Base-by-base conservation (phyloP, 2,329 filamentous ascomycete genomes). In the Exophiala bonariae region DNA sequence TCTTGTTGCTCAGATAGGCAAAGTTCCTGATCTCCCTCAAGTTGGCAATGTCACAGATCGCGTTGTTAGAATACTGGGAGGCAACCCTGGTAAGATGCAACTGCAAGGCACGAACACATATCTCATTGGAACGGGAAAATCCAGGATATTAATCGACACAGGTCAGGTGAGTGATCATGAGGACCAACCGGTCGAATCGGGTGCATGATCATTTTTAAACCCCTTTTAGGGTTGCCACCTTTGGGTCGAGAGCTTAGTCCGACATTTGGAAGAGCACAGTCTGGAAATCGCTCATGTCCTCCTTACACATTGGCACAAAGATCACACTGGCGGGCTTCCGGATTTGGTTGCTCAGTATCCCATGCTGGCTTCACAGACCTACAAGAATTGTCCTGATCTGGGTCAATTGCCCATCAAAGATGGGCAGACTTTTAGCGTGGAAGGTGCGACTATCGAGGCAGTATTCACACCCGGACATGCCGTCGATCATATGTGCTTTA, bases 401-500 rank as follows among this genome's bases (percentile, higher is more conserved):
- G 41, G 42, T 16, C 49, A 72, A 43, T 58, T 64, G 4, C 37
- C 60, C 8, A 73, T 73, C 9, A 19, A 22, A 2, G 65, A 74
- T 38, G 65, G 65, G 0, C 66, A 72, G 30, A 43, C 64, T 0
- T 72, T 72, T 47, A 19, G 33, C 0, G 64, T 68, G 2, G 64
- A 72, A 23, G 70, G 70, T 2, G 70, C 71, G 3, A 72, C 67
- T 0, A 39, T 71, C 18, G 61, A 58, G 1, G 68, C 71, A 2
- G 41, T 74, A 1, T 61, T 79, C 58, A 76, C 73, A 3, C 83
- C 83, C 0, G 84, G 89, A 1, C 89, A 95, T 60, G 82, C 88
- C 0, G 69, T 71, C 1, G 89, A 95, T 60, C 89, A 93, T 59
- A 83, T 88, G 74, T 81, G 78, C n/a, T 82, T 93, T 49, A 61